These are phyloP conservation scores for Linum tenue DNA, from an alignment of 345 rosid species.

Conservation along the genomic window DNA sequence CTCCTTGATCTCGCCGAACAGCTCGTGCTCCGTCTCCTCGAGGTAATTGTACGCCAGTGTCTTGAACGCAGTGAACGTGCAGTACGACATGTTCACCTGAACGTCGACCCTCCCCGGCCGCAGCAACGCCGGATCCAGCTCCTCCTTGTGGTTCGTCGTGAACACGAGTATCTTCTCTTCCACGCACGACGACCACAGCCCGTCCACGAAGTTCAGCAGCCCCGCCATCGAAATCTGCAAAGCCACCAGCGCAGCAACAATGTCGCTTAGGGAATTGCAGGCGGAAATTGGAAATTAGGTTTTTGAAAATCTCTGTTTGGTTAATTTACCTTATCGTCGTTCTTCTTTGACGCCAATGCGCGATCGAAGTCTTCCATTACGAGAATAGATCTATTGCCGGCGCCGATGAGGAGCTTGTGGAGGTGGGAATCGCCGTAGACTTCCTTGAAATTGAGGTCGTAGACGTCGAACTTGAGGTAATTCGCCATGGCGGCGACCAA, in stretches of 20 bases:
- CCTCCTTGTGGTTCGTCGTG: background rate
- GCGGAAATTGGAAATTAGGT: background rate
- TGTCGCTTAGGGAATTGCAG: background rate
- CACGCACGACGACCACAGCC: background rate
- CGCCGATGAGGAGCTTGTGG: background rate
- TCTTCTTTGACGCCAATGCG: background rate
- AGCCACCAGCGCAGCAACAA: background rate
- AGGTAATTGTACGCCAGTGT: background rate
- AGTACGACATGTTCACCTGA: background rate
- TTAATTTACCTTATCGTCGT: background rate
- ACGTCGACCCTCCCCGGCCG: background rate
- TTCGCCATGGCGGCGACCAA: background rate
- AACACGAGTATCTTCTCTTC: background rate
- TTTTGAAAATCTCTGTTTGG: background rate
- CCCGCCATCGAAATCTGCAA: background rate
- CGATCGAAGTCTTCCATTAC: constrained; percentile 3
- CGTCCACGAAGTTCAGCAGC: constrained; percentile 1
- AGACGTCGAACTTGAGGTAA: constrained; percentile 4
- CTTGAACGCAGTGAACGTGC: constrained; percentile 1
- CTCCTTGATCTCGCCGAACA: background rate
- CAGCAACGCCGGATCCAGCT: background rate
- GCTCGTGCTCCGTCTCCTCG: background rate
- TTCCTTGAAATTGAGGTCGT: background rate
- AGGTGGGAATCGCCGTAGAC: background rate
- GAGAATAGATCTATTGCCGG: background rate